These are phyloP conservation scores for Chytriomyces sp. DNA, from an alignment of 192 early-diverging fungal species.

Conservation along the genomic window DNA sequence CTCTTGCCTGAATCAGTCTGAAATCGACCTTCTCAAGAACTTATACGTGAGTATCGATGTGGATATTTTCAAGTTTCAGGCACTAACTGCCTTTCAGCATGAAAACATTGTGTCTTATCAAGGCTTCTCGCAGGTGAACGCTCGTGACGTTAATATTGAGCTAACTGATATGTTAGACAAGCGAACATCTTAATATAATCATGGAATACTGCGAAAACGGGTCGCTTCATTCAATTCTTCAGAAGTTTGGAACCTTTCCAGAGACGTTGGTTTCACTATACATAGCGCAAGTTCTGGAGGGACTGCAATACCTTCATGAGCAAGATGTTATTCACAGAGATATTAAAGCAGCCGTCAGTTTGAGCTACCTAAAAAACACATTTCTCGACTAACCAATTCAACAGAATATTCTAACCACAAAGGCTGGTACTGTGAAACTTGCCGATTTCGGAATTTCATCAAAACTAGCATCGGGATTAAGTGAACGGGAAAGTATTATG, in stretches of 20 bases:
- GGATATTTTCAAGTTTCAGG: not conserved
- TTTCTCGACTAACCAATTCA: not conserved
- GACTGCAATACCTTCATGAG: conserved; percentile 86
- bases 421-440: conserved; percentile 91
- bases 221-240: conserved; percentile 80
- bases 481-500: conserved; percentile 29
- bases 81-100: conserved; percentile 31
- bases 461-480: conserved; percentile 61
- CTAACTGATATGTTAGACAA: conserved; percentile 24
- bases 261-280: conserved; percentile 88
- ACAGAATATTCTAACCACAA: conserved; percentile 92
- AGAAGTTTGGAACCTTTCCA: conserved; percentile 87
- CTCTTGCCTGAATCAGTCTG: conserved; percentile 30
- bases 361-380: not conserved
- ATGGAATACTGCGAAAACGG: conserved; percentile 81
- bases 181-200: conserved; percentile 47
- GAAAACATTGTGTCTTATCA: conserved; percentile 54
- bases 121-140: conserved; percentile 38
- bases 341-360: conserved; percentile 75
- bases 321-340: conserved; percentile 90
- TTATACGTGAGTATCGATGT: conserved; percentile 37
- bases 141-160: not conserved
- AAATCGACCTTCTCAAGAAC: conserved; percentile 55
- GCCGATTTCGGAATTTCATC: conserved; percentile 96
- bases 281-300: conserved; percentile 85